A percentile compares a stretch with the other conserved stretches of the same genome.
Conservation (phyloP, 352 stramenopile genomes). For the Elongisporangium prolatum region DNA sequence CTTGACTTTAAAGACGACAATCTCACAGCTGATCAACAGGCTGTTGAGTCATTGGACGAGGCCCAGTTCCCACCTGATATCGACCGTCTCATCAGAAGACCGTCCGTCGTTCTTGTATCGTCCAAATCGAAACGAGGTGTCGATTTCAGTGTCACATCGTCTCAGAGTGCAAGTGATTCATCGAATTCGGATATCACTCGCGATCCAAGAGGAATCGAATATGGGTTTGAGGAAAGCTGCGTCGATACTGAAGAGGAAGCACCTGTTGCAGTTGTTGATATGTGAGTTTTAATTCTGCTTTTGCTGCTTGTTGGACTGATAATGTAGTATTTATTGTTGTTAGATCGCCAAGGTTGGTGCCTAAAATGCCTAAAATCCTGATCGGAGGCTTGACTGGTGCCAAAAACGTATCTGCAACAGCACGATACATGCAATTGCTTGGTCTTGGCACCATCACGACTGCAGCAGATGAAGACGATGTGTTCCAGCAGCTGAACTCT, state of each 20-base stretch:
- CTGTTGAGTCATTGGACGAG: background rate
- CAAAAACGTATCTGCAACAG: conserved; percentile 37
- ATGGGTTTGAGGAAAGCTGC: conserved; percentile 35
- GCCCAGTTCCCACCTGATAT: background rate
- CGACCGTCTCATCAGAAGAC: background rate
- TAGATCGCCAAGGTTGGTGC: conserved; percentile 23
- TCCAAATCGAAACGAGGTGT: conserved; percentile 6
- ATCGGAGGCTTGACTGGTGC: conserved; percentile 34
- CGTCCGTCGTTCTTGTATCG: background rate
- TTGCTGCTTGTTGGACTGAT: too few species aligned
- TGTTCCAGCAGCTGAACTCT: conserved; percentile 35
- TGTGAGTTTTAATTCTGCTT: conserved; percentile 4
- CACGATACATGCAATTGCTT: conserved; percentile 68
- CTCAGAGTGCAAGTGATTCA: conserved; percentile 12
- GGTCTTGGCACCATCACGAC: conserved; percentile 51
- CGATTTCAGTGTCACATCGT: background rate
- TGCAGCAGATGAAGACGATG: conserved; percentile 20
- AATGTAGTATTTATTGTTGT: background rate
- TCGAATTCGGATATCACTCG: conserved; percentile 13
- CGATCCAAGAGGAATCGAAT: conserved; percentile 27
- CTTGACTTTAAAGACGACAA: background rate
- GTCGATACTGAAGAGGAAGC: background rate
- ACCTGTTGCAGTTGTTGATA: conserved; percentile 3
- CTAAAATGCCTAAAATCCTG: conserved; percentile 62
- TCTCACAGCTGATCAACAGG: background rate